Evolutionary conservation across 192 early-diverging fungal species (phyloP), one percentile per base, ranked within the genome.

Genomic region (Backusella parvicylindrica): DNA sequence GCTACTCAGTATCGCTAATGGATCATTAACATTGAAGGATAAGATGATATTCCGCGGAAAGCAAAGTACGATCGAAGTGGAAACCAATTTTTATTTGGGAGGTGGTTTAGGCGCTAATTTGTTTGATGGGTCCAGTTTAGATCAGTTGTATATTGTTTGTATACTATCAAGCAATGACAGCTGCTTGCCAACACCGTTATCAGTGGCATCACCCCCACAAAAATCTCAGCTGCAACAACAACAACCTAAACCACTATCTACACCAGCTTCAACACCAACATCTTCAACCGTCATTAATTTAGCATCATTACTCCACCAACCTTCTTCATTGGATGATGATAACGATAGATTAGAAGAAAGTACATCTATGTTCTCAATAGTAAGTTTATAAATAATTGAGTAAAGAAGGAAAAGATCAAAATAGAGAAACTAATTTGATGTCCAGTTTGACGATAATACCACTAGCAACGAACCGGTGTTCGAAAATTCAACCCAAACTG

Each of bases 91-190:
- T 68, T 86, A 88, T 73, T 71, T 89, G 16, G 88, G 88, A n/a
- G 88, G 88, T 73, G 88, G 88, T 38, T 71, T 88, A 21, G 86
- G 86, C 28, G 85, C 85, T 1, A 82, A 89, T 38, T 71, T 88
- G 16, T 71, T 73, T 15, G 68, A 81, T 21, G 81, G 79, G 16
- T 75, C 78, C 8, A 85, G 76, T 26, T 70, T 82, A n/a, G 77
- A 80, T 47, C 80, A 88, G 31, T 71, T 86, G 16, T 88, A 88
- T 64, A 64, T 88, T 35, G 87, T 88, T 12, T 71, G 70, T 21
- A 28, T 50, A 21, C 12, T 71, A 18, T 31, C 70, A 11, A 16
- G 38, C 6, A 35, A 70, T 43, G 26, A 41, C 16, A 26, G 26
- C 9, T 70, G 40, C 15, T 16, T 30, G 13, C 36, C 40, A 28